These are phyloP conservation scores for Catharanthus roseus DNA, from an alignment of 257 asterid genomes.

Conservation along the genomic window DNA sequence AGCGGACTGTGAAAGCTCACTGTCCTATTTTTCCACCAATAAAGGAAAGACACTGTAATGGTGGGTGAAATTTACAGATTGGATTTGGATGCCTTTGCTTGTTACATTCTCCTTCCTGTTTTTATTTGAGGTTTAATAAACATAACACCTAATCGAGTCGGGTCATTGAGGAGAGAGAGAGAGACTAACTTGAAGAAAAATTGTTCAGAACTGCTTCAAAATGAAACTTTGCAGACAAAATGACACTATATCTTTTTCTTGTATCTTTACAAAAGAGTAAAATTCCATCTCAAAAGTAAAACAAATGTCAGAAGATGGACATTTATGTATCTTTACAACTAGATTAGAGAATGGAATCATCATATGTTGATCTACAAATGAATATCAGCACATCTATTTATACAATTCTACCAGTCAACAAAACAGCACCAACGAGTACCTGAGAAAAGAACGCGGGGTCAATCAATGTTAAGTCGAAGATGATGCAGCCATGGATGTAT, in stretches of 20 bases:
- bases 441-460: background rate
- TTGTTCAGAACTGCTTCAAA: too few species aligned
- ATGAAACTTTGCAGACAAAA: background rate
- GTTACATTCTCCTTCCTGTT: background rate
- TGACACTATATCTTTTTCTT: too few species aligned
- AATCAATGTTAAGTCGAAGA: background rate
- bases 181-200: too few species aligned
- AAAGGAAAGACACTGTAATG: slow-evolving; percentile 20
- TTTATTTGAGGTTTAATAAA: too few species aligned
- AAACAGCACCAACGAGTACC: background rate
- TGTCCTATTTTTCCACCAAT: slow-evolving; percentile 31
- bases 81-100: background rate
- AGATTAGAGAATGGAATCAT: too few species aligned
- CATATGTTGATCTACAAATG: background rate
- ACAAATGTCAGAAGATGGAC: background rate
- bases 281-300: too few species aligned
- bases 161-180: too few species aligned
- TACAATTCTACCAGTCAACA: slow-evolving; percentile 9
- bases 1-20: slow-evolving; percentile 30
- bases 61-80: slow-evolving; percentile 13
- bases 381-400: background rate
- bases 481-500: slow-evolving; percentile 27
- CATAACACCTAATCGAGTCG: too few species aligned
- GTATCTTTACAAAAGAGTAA: too few species aligned
- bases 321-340: too few species aligned